A percentile compares a stretch with the other conserved stretches of the same genome.
Evolutionary conservation across 2,329 filamentous ascomycete species (phyloP).

Genomic region (Fusarium pseudonygamai): DNA sequence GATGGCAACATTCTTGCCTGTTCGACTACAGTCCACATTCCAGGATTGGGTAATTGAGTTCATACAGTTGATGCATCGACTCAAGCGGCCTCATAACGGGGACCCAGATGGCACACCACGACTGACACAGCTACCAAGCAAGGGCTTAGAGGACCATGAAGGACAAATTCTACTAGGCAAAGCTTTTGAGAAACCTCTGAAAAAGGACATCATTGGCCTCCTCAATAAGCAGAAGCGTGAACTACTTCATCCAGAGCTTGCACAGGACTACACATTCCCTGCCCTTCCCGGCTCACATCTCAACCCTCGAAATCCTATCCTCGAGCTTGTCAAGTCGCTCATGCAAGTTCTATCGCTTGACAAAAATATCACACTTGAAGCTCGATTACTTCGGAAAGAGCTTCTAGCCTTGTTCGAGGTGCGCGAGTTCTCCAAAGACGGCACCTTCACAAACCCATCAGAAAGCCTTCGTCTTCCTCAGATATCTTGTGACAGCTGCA

Average conservation of each 20-base stretch:
- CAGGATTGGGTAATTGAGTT: conserved; percentile 95
- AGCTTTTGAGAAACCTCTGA: conserved; percentile 86
- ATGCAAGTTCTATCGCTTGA: conserved; percentile 94
- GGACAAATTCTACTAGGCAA: conserved; percentile 77
- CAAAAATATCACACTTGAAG: conserved; percentile 89
- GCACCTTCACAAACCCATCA: conserved; percentile 87
- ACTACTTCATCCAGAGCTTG: conserved; percentile 87
- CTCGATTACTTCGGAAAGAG: conserved; percentile 87
- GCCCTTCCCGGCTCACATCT: conserved; percentile 76
- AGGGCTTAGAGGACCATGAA: conserved; percentile 67
- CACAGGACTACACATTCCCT: conserved; percentile 87
- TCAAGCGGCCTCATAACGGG: conserved; percentile 74
- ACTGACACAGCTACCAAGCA: conserved; percentile 67
- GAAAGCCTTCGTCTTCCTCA: conserved; percentile 77
- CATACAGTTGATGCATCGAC: conserved; percentile 88
- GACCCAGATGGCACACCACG: conserved; percentile 63
- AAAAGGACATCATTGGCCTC: conserved; percentile 86
- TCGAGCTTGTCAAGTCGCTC: conserved; percentile 91
- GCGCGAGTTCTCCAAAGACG: conserved; percentile 89
- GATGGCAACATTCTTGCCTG: conserved; percentile 86
- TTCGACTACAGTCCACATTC: conserved; percentile 83
- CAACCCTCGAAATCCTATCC: conserved; percentile 69
- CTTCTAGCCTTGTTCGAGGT: conserved; percentile 91
- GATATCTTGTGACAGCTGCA: conserved; percentile 90
- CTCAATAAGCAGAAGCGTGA: conserved; percentile 88